phyloP scores from a whole-genome alignment of 805 yeast genomes.

The Yamadazyma olivae region DNA sequence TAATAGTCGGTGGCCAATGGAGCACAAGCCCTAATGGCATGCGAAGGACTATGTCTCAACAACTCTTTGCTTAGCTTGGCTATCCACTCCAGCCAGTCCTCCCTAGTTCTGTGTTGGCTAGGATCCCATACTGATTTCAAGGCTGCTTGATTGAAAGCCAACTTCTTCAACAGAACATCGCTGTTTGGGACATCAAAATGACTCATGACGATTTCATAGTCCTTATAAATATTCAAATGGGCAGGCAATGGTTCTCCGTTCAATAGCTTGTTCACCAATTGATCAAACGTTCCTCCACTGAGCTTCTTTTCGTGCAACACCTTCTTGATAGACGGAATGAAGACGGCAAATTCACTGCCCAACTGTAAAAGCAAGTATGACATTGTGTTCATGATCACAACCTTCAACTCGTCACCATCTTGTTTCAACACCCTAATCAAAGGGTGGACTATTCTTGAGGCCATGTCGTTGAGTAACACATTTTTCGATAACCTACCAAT shows the following conservation, averaged over 20 bases:
- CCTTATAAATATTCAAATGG: constrained; percentile 66
- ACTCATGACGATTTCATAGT: constrained; percentile 38
- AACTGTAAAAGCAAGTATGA: constrained; percentile 76
- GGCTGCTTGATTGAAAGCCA: constrained; percentile 64
- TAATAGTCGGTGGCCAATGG: constrained; percentile 82
- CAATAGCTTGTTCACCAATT: constrained; percentile 69
- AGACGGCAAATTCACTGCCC: constrained; percentile 80
- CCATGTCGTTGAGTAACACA: constrained; percentile 78
- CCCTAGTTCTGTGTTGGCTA: constrained; percentile 80
- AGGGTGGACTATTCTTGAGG: constrained; percentile 88
- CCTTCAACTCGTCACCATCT: constrained; percentile 56
- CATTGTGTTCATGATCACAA: constrained; percentile 72
- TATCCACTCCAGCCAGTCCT: constrained; percentile 99
- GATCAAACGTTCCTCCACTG: constrained; percentile 74
- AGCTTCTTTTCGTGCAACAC: constrained; percentile 60
- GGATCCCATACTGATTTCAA: constrained; percentile 91
- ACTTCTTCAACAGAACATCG: constrained; percentile 67
- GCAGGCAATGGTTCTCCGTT: constrained; percentile 87
- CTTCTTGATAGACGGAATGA: constrained; percentile 77
- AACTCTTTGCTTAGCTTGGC: constrained; percentile 81
- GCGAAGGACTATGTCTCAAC: constrained; percentile 89
- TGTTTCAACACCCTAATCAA: constrained; percentile 61
- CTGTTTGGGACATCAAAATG: constrained; percentile 54
- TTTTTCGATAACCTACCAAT: constrained; percentile 76
- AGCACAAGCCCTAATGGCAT: constrained; percentile 90